Conservation (phyloP, 495 filamentous ascomycete species). For the Schizothecium vesticola region DNA sequence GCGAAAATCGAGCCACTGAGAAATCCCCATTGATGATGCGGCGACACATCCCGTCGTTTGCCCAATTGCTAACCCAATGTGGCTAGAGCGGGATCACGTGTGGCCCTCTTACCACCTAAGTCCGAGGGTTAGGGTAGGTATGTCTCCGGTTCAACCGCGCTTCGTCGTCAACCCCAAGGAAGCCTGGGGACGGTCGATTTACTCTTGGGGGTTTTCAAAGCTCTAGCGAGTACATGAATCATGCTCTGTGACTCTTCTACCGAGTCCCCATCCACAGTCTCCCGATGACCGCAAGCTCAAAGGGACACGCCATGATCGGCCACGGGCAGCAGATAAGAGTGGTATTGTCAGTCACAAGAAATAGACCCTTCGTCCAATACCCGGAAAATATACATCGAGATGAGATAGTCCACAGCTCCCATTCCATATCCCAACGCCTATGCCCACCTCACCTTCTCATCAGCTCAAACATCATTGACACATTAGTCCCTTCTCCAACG, state of each 20-base stretch:
- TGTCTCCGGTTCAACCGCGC: neutral
- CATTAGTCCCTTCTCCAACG: neutral
- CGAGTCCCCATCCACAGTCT: neutral
- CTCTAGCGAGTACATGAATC: neutral
- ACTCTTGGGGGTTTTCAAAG: neutral
- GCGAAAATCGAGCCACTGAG: constrained; percentile 1
- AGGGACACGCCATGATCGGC: neutral
- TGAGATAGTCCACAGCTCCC: neutral
- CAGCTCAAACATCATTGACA: neutral
- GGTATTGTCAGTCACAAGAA: neutral
- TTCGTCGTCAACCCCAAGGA: neutral
- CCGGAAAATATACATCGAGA: neutral
- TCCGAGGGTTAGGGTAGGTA: neutral
- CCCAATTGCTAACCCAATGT: neutral
- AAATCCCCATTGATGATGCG: constrained; percentile 8
- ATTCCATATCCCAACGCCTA: neutral
- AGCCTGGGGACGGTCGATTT: neutral
- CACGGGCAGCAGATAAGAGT: neutral
- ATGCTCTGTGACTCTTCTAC: neutral
- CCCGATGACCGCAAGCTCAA: neutral
- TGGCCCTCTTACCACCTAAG: neutral
- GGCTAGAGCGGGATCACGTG: neutral
- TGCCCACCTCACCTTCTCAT: neutral
- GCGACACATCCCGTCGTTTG: neutral
- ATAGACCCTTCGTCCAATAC: neutral